Evolutionary conservation across 768 basidiomycete species (phyloP).

Genomic region (Suillus clintonianus): DNA sequence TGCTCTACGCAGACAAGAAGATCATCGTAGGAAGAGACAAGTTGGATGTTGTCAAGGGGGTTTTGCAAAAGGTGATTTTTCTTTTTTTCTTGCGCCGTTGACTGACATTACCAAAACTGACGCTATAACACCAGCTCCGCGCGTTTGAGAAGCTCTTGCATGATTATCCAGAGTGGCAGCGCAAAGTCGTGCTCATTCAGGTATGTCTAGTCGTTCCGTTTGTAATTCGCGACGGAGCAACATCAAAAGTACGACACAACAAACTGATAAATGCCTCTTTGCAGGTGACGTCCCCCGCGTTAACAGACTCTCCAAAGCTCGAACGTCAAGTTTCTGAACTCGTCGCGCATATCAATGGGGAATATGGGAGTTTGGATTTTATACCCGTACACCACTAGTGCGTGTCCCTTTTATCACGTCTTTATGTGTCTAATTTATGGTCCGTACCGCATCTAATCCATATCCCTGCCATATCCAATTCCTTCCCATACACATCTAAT

Average conservation of each 20-base stretch:
- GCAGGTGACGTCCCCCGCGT: conserved; percentile 91
- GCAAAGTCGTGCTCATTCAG: conserved; percentile 77
- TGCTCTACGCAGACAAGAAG: conserved; percentile 94
- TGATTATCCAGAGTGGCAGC: conserved; percentile 95
- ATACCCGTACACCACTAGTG: conserved; percentile 98
- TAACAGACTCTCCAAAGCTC: conserved; percentile 90
- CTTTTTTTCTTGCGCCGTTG: background rate
- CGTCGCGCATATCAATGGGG: conserved; percentile 93
- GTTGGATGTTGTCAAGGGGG: conserved; percentile 97
- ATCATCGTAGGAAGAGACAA: conserved; percentile 98
- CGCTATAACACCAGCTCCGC: conserved; percentile 58
- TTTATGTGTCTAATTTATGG: background rate
- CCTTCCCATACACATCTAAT: background rate
- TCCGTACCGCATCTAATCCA: background rate
- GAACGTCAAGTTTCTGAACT: conserved; percentile 93
- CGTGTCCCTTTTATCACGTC: conserved; percentile 32
- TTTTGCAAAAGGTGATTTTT: conserved; percentile 80
- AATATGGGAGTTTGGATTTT: conserved; percentile 92
- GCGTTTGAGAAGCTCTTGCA: conserved; percentile 94
- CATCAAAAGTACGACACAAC: no score
- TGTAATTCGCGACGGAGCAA: no score
- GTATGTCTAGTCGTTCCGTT: background rate
- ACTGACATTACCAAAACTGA: background rate
- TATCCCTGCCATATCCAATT: background rate
- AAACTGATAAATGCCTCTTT: conserved; percentile 40